Conservation (phyloP, 345 rosid genomes). For the Pelargonium nanum region DNA sequence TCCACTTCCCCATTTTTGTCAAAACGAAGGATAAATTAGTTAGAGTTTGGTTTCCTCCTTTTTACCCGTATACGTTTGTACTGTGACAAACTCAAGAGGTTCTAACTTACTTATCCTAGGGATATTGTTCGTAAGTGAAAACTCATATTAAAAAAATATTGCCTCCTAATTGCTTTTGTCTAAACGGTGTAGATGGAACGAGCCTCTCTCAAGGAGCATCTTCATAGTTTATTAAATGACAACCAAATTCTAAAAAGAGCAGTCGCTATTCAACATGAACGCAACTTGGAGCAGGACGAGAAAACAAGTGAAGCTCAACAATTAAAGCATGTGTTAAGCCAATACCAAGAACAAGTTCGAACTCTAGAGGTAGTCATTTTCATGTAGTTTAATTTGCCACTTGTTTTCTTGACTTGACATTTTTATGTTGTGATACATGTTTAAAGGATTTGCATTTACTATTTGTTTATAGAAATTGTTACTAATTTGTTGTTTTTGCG, state of each 20-base stretch:
- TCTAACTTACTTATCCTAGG: too few species aligned
- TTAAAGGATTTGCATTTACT: neutral
- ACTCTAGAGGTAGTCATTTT: constrained; percentile 35
- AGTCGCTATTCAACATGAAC: constrained; percentile 36
- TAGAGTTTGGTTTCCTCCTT: too few species aligned
- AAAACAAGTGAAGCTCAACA: constrained; percentile 31
- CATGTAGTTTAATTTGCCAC: too few species aligned
- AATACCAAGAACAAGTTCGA: constrained; percentile 41
- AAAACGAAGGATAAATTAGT: too few species aligned
- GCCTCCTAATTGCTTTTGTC: neutral
- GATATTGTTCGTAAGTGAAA: too few species aligned
- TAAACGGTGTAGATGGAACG: constrained; percentile 26
- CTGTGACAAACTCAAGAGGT: too few species aligned
- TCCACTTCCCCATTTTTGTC: too few species aligned
- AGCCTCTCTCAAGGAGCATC: constrained; percentile 26
- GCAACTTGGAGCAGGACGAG: constrained; percentile 34
- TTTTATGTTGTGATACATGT: too few species aligned
- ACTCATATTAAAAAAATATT: too few species aligned
- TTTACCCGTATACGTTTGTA: too few species aligned
- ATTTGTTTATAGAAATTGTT: too few species aligned
- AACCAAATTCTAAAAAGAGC: constrained; percentile 43
- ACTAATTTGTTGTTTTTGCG: constrained; percentile 9
- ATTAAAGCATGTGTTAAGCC: constrained; percentile 26
- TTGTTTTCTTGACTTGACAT: too few species aligned
- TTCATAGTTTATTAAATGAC: constrained; percentile 32